A percentile compares a stretch with the other conserved stretches of the same genome.
Conservation (phyloP, 1,284 basidiomycete genomes). For the Melampsora larici-populina region DNA sequence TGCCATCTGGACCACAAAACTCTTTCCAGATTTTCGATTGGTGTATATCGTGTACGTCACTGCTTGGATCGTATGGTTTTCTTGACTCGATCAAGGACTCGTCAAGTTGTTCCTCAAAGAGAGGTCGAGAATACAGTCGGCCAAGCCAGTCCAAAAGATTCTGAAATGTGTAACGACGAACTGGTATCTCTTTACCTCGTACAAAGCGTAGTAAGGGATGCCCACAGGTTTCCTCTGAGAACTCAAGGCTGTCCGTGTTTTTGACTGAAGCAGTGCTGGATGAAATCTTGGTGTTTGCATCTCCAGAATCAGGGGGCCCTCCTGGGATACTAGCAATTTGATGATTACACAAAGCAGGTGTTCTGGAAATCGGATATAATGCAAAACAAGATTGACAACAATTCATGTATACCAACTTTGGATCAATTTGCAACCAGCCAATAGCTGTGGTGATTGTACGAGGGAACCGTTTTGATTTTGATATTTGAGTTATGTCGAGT, state of each 20-base stretch:
- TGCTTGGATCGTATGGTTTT: not conserved
- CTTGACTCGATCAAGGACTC: not conserved
- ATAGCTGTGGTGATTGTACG: slow-evolving; percentile 10
- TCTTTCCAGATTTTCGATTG: slow-evolving; percentile 7
- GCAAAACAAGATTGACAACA: slow-evolving; percentile 30
- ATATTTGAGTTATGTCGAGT: not conserved
- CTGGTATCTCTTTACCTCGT: not conserved
- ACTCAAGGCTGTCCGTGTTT: no score
- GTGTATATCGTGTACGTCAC: slow-evolving; percentile 4
- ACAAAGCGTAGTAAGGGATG: not conserved
- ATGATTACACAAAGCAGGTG: not conserved
- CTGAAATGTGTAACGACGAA: slow-evolving; percentile 6
- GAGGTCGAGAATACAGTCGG: not conserved
- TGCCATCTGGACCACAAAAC: slow-evolving; percentile 1
- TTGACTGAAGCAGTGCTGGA: no score
- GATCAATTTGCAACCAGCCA: slow-evolving; percentile 30
- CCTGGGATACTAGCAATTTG: no score
- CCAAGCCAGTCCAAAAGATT: slow-evolving; percentile 12
- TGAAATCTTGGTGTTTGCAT: no score
- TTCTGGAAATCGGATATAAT: slow-evolving; percentile 25
- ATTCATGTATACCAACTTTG: not conserved
- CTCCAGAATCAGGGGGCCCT: no score
- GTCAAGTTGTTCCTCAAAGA: slow-evolving; percentile 5
- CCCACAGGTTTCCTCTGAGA: not conserved
- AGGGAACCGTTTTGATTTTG: slow-evolving; percentile 3